phyloP scores from a whole-genome alignment of 345 rosid species.

The Laguncularia racemosa region DNA sequence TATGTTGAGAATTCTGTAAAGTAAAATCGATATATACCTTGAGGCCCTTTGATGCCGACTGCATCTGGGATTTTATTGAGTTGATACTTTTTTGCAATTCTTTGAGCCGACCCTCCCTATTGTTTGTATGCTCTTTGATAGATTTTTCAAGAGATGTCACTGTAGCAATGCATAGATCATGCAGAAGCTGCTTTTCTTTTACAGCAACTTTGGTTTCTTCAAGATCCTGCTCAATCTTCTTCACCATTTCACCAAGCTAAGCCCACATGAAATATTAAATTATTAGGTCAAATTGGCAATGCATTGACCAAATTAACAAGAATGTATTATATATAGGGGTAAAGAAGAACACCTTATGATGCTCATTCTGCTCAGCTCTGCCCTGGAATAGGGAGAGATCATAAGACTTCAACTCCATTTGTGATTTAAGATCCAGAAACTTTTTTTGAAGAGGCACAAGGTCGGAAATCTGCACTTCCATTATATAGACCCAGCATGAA shows the following conservation, averaged over 20 bases:
- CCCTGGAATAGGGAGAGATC: slow-evolving; percentile 82
- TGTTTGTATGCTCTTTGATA: slow-evolving; percentile 69
- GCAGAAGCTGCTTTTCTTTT: slow-evolving; percentile 59
- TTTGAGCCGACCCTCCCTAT: slow-evolving; percentile 75
- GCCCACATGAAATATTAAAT: background rate
- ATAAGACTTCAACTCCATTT: slow-evolving; percentile 78
- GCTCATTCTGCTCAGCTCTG: slow-evolving; percentile 96
- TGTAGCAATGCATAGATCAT: slow-evolving; percentile 38
- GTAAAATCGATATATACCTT: slow-evolving; percentile 39
- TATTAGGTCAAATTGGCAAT: background rate
- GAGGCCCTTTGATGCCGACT: slow-evolving; percentile 66
- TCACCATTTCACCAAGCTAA: slow-evolving; percentile 79
- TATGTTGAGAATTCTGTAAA: background rate
- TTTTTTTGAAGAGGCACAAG: slow-evolving; percentile 68
- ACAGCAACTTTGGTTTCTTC: slow-evolving; percentile 53
- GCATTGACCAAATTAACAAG: background rate
- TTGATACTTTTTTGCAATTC: slow-evolving; percentile 69
- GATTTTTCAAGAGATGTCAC: slow-evolving; percentile 67
- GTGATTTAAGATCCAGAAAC: slow-evolving; percentile 59
- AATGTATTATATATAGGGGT: background rate
- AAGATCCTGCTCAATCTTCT: slow-evolving; percentile 76
- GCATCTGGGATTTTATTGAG: slow-evolving; percentile 61
- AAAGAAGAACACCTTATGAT: slow-evolving; percentile 67
- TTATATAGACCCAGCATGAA: slow-evolving; percentile 14
- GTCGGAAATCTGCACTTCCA: slow-evolving; percentile 62